Evolutionary conservation across 495 filamentous ascomycete species (phyloP).

Genomic region (Penicillium diatomitis): DNA sequence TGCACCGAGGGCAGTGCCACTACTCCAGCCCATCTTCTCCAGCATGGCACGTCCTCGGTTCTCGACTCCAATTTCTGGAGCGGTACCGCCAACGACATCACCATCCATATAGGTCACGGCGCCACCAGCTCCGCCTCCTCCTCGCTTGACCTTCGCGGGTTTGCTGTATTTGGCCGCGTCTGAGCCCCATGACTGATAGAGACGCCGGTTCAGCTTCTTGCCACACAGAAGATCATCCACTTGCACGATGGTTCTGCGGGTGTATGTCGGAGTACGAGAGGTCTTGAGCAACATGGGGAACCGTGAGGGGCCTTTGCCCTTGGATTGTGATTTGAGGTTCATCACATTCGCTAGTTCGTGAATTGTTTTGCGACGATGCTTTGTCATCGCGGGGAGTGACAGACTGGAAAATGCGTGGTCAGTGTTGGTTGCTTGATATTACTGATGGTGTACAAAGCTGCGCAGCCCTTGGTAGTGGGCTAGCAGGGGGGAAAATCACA

Average conservation of each 20-base stretch:
- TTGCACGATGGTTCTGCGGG: constrained; percentile 33
- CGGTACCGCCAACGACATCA: constrained; percentile 78
- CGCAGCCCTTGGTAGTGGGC: too few relatives aligned
- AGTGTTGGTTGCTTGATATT: too few relatives aligned
- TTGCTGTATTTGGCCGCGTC: constrained; percentile 9
- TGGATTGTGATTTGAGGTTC: constrained; percentile 73
- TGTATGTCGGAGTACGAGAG: constrained; percentile 45
- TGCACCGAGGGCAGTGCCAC: constrained; percentile 78
- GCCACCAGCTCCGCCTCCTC: constrained; percentile 30
- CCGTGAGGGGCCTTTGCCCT: constrained; percentile 61
- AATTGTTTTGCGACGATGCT: constrained; percentile 60
- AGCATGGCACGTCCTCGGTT: constrained; percentile 84
- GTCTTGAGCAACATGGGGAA: constrained; percentile 75
- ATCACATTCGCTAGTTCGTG: constrained; percentile 66
- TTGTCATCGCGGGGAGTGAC: constrained; percentile 76
- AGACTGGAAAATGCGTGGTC: constrained; percentile 39
- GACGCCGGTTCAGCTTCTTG: constrained; percentile 26
- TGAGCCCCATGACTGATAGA: constrained; percentile 20
- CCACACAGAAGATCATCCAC: constrained; percentile 27
- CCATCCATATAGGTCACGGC: constrained; percentile 65
- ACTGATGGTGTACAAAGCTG: too few relatives aligned
- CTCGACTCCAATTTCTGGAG: constrained; percentile 72
- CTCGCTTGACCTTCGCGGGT: constrained; percentile 24
- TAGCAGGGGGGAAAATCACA: too few relatives aligned
- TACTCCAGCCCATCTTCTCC: constrained; percentile 96